phyloP scores from a whole-genome alignment of 345 rosid genomes.

The Noccaea caerulescens region DNA sequence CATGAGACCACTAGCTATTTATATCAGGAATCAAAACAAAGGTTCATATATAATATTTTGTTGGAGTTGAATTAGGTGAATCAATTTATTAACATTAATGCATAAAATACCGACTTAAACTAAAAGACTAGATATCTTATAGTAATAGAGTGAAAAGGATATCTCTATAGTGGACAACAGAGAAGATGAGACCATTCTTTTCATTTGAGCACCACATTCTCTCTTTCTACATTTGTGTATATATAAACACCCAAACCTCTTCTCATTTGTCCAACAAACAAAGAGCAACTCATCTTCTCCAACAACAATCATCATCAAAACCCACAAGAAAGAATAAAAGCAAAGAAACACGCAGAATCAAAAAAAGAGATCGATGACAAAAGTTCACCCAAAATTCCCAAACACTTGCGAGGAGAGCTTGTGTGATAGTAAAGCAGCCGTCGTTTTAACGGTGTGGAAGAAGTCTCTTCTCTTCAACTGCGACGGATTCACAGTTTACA shows the following conservation, averaged over 20 bases:
- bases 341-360: conserved; percentile 2
- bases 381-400: conserved; percentile 63
- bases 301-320: conserved; percentile 28
- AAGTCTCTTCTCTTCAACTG: conserved; percentile 93
- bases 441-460: conserved; percentile 83
- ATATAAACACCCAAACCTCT: conserved; percentile 38
- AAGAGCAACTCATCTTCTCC: conserved; percentile 37
- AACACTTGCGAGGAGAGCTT: conserved; percentile 29
- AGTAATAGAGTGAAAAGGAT: conserved; percentile 39
- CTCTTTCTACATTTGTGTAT: conserved; percentile 33
- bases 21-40: not conserved
- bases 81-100: conserved; percentile 4
- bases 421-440: conserved; percentile 32
- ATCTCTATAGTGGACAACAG: conserved; percentile 42
- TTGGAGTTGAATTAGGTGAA: conserved; percentile 36
- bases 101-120: conserved; percentile 7
- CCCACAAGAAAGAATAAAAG: not conserved
- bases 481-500: conserved; percentile 89
- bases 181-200: conserved; percentile 44
- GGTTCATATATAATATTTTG: conserved; percentile 16
- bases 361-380: conserved; percentile 55
- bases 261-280: conserved; percentile 26
- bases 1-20: conserved; percentile 15
- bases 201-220: conserved; percentile 39
- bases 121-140: conserved; percentile 43